Base-by-base conservation (phyloP, 2,329 filamentous ascomycete genomes). In the Beauveria brongniartii region DNA sequence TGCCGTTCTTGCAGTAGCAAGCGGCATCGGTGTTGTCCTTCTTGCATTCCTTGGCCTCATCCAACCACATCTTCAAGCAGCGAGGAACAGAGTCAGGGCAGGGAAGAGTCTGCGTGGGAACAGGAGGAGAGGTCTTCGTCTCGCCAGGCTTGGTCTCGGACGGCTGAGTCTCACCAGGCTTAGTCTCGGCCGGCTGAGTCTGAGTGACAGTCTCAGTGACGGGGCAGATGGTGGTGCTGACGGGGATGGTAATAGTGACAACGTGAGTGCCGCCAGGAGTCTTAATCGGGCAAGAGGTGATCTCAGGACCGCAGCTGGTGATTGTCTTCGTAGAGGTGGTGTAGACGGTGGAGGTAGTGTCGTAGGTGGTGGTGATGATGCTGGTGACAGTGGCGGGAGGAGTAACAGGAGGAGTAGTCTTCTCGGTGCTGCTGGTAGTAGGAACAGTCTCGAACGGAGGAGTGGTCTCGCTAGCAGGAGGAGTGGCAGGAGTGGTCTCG, bases 41-140 rank as follows among this genome's bases (percentile, higher is more conserved):
- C 68, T 82, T 81, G 84, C 93, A 97, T 71, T 83, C 78, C 56
- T 69, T 63, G 55, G 89, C 83, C 63, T 81, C 76, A 72, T 84
- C 83, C 69, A 96, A 77, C 90, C 91, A 97, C 69, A 92, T 95
- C 83, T 93, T 94, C 77, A 97, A 79, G 80, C 93, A 97, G 71
- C 85, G 85, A 65, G 93, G 92, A 55, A 97, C 87, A 53, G 92
- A 83, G 28, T 80, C 76, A 62, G 92, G 91, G 76, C 85, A 84
- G 62, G 79, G 77, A 47, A 81, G 75, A 41, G 69, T 69, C 67
- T 68, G 65, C 1, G 67, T 67, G 48, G 67, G 64, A 55, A 69
- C 59, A 26, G 50, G 48, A 12, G 44, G 40, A 5, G 66, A 63
- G 41, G 69, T 68, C 41, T 69, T 71, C 64, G 70, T 54, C 54